Percentiles rank a stretch among this genome's conserved stretches.
Conservation (phyloP, 2,329 filamentous ascomycete genomes). For the Fusarium annulatum region DNA sequence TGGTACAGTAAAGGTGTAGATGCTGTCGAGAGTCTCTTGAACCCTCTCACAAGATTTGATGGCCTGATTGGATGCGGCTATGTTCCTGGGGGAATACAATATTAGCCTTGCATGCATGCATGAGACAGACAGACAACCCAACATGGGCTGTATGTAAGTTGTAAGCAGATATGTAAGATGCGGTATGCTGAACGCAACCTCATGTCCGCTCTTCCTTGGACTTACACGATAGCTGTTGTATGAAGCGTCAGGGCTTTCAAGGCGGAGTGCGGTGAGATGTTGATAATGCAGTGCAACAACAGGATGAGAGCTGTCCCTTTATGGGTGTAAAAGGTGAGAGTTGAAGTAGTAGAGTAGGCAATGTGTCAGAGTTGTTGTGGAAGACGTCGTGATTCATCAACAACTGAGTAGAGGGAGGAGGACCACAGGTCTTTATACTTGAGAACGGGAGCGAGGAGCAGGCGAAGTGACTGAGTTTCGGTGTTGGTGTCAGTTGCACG, state of each 20-base stretch:
- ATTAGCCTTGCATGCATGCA: slow-evolving; percentile 42
- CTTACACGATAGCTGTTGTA: slow-evolving; percentile 21
- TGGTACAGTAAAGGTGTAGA: slow-evolving; percentile 34
- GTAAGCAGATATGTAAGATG: slow-evolving; percentile 21
- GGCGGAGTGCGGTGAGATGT: slow-evolving; percentile 10
- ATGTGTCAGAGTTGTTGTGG: slow-evolving; percentile 8
- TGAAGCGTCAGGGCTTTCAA: slow-evolving; percentile 5
- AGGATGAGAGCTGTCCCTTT: neutral
- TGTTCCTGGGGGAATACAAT: slow-evolving; percentile 28
- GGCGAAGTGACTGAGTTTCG: slow-evolving; percentile 5
- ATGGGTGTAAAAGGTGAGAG: slow-evolving; percentile 3
- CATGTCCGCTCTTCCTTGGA: slow-evolving; percentile 15
- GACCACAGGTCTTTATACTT: slow-evolving; percentile 35
- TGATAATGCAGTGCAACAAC: slow-evolving; percentile 6
- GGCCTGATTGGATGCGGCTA: slow-evolving; percentile 39
- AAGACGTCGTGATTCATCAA: slow-evolving; percentile 9
- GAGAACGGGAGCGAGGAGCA: slow-evolving; percentile 2
- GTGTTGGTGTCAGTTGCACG: slow-evolving; percentile 13
- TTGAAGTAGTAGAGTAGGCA: slow-evolving; percentile 1
- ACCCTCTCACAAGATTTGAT: slow-evolving; percentile 34
- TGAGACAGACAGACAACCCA: slow-evolving; percentile 22
- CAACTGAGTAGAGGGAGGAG: slow-evolving; percentile 8
- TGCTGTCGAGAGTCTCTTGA: slow-evolving; percentile 27
- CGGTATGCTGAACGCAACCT: slow-evolving; percentile 11
- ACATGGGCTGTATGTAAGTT: slow-evolving; percentile 3